These are phyloP conservation scores for Spongospora subterranea DNA, from an alignment of 208 protist species.

Conservation along the genomic window DNA sequence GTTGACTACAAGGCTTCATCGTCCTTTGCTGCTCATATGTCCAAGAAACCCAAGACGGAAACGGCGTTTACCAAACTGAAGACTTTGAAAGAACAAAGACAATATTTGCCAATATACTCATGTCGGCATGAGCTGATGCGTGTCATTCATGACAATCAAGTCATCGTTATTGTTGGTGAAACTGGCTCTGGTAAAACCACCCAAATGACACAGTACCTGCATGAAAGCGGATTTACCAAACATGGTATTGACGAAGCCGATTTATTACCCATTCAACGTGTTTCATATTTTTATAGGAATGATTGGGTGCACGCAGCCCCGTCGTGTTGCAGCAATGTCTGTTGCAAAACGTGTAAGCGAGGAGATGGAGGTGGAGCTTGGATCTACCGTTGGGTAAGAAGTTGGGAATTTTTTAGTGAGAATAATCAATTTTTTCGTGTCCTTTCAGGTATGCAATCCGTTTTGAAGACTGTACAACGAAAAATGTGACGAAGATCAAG, in stretches of 20 bases:
- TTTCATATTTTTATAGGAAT: slow-evolving; percentile 21
- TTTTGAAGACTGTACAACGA: slow-evolving; percentile 85
- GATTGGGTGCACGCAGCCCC: slow-evolving; percentile 85
- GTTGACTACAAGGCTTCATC: slow-evolving; percentile 67
- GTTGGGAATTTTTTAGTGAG: background rate
- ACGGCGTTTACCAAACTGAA: slow-evolving; percentile 72
- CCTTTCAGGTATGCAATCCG: slow-evolving; percentile 85
- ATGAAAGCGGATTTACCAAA: slow-evolving; percentile 78
- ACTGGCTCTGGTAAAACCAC: slow-evolving; percentile 90
- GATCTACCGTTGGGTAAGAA: slow-evolving; percentile 71
- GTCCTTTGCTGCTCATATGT: slow-evolving; percentile 60
- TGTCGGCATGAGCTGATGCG: slow-evolving; percentile 65
- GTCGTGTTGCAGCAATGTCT: slow-evolving; percentile 97
- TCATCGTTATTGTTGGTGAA: slow-evolving; percentile 69
- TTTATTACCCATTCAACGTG: background rate
- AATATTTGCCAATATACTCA: slow-evolving; percentile 80
- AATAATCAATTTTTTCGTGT: background rate
- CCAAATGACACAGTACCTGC: slow-evolving; percentile 88
- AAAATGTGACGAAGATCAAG: slow-evolving; percentile 77
- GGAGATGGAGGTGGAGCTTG: slow-evolving; percentile 82
- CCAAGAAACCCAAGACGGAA: slow-evolving; percentile 51
- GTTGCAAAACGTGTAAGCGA: slow-evolving; percentile 95
- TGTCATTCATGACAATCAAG: slow-evolving; percentile 68
- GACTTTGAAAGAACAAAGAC: slow-evolving; percentile 78
- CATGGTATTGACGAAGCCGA: slow-evolving; percentile 55